These are phyloP conservation scores for Diversispora eburnea DNA, from an alignment of 192 early-diverging fungal genomes.

Conservation along the genomic window DNA sequence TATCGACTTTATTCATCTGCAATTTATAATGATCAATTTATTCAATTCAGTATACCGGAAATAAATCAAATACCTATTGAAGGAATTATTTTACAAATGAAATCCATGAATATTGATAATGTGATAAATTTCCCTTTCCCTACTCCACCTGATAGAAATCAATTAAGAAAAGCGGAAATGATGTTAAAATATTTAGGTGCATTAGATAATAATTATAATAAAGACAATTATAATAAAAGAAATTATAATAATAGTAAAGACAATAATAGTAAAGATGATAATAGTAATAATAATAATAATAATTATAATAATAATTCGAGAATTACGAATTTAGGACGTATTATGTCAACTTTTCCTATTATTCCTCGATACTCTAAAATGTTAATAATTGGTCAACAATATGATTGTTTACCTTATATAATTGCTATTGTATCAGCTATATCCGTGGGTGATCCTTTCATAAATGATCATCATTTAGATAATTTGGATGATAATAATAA, in stretches of 20 bases:
- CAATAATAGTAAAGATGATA: too few relatives aligned
- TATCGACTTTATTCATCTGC: slow-evolving; percentile 92
- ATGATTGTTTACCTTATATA: slow-evolving; percentile 78
- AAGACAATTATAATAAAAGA: too few relatives aligned
- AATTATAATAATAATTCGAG: too few relatives aligned
- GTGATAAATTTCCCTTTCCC: slow-evolving; percentile 98
- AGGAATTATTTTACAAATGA: slow-evolving; percentile 96
- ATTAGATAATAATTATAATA: slow-evolving; percentile 49
- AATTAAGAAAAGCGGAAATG: slow-evolving; percentile 77
- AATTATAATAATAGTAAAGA: too few relatives aligned
- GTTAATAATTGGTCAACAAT: slow-evolving; percentile 86
- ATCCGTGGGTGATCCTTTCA: slow-evolving; percentile 91
- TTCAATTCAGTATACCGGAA: slow-evolving; percentile 89
- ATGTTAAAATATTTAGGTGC: slow-evolving; percentile 76
- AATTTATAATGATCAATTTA: slow-evolving; percentile 90
- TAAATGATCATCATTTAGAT: slow-evolving; percentile 67
- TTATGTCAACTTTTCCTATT: slow-evolving; percentile 90
- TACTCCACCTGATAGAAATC: slow-evolving; percentile 77
- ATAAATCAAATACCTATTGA: slow-evolving; percentile 97
- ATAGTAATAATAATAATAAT: too few relatives aligned
- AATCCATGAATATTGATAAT: slow-evolving; percentile 93
- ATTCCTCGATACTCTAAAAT: slow-evolving; percentile 89
- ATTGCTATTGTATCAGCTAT: slow-evolving; percentile 89
- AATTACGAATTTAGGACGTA: slow-evolving; percentile 79
- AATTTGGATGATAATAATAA: slow-evolving; percentile 56